Percentiles rank a stretch among this genome's conserved stretches.
These are phyloP conservation scores for Sungouiella blattae DNA, from an alignment of 805 yeast species.

Conservation along the genomic window DNA sequence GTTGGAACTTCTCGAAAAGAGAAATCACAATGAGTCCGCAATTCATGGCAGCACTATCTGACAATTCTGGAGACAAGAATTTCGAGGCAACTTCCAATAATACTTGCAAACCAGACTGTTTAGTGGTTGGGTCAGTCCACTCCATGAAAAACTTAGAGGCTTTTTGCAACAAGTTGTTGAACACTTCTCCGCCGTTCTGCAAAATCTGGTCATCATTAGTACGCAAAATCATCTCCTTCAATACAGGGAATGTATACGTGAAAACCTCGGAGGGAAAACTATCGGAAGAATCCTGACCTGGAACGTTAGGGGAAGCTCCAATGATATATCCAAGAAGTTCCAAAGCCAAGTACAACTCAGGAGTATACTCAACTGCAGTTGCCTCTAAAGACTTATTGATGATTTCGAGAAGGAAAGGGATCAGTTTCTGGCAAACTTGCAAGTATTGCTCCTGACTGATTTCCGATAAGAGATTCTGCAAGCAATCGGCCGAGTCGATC, in stretches of 20 bases:
- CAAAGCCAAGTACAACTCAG: conserved; percentile 56
- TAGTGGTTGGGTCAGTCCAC: conserved; percentile 30
- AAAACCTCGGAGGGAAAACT: conserved; percentile 39
- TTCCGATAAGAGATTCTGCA: conserved; percentile 53
- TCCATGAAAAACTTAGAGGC: conserved; percentile 32
- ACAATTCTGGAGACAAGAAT: conserved; percentile 64
- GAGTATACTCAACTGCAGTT: conserved; percentile 46
- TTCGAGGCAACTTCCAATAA: conserved; percentile 65
- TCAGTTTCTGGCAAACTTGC: conserved; percentile 45
- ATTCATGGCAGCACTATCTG: conserved; percentile 80
- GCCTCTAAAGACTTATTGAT: conserved; percentile 22
- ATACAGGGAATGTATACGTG: conserved; percentile 39
- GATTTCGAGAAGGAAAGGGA: conserved; percentile 47
- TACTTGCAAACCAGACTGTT: conserved; percentile 47
- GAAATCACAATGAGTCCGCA: conserved; percentile 66
- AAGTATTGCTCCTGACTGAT: conserved; percentile 45
- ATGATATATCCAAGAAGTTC: conserved; percentile 55
- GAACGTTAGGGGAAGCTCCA: conserved; percentile 37
- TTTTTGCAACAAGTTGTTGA: conserved; percentile 53
- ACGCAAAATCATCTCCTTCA: conserved; percentile 36
- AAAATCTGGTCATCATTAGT: conserved; percentile 74
- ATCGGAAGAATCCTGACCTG: conserved; percentile 4
- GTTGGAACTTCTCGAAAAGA: conserved; percentile 49
- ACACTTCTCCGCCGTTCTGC: conserved; percentile 74
- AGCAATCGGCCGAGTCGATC: conserved; percentile 65